phyloP scores from a whole-genome alignment of 495 filamentous ascomycete species.

The Sphaerosporella brunnea region DNA sequence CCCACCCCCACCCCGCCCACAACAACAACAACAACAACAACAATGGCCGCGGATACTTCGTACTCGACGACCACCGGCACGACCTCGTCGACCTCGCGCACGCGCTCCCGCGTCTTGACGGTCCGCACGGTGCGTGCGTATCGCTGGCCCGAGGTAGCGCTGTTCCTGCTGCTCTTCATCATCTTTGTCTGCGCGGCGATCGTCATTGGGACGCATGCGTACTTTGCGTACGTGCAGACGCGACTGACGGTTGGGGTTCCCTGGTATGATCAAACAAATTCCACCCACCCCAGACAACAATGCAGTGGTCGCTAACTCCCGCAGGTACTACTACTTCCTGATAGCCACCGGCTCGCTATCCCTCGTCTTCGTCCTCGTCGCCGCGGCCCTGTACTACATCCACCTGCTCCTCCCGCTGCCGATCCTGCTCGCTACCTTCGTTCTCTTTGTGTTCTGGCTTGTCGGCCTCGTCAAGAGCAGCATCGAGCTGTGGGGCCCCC shows the following conservation, averaged over 20 bases:
- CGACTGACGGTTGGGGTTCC: constrained; percentile 53
- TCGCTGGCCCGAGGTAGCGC: constrained; percentile 82
- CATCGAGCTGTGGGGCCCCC: constrained; percentile 73
- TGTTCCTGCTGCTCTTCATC: constrained; percentile 83
- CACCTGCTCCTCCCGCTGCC: constrained; percentile 72
- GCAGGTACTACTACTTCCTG: constrained; percentile 89
- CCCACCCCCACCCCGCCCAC: no score
- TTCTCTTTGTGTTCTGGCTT: constrained; percentile 83
- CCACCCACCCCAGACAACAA: background rate
- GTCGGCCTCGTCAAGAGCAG: constrained; percentile 78
- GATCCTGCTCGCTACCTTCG: constrained; percentile 78
- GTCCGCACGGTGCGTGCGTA: constrained; percentile 32
- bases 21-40: no score
- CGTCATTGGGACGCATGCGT: constrained; percentile 71
- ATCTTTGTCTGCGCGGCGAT: constrained; percentile 62
- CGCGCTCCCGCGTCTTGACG: background rate
- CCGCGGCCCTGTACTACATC: constrained; percentile 56
- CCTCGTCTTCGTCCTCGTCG: constrained; percentile 53
- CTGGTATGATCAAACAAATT: no score
- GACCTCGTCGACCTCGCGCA: background rate
- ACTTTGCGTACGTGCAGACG: constrained; percentile 65
- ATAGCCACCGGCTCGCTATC: constrained; percentile 51
- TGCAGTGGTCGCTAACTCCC: constrained; percentile 7
- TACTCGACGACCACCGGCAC: background rate
- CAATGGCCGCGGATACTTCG: background rate